Conservation (phyloP, 257 asterid genomes). For the Plantago major region DNA sequence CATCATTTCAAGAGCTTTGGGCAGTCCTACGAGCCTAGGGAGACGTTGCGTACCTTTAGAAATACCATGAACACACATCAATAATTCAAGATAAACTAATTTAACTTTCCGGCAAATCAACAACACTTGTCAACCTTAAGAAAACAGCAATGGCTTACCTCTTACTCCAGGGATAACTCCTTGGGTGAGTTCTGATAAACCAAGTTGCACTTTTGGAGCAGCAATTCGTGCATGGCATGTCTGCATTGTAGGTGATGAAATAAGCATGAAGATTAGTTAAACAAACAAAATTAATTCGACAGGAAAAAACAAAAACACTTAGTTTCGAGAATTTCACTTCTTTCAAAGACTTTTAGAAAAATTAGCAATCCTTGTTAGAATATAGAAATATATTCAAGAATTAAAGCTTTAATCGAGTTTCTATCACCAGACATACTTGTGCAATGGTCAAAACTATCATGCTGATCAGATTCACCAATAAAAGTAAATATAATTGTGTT, state of each 20-base stretch:
- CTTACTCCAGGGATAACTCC: conserved; percentile 95
- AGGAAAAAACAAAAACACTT: too few relatives aligned
- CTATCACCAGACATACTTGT: too few relatives aligned
- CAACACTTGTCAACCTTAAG: conserved; percentile 12
- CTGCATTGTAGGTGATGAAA: conserved; percentile 34
- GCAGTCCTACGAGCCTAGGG: conserved; percentile 89
- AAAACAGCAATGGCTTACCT: conserved; percentile 43
- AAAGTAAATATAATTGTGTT: too few relatives aligned
- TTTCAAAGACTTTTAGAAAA: too few relatives aligned
- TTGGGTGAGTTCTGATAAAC: conserved; percentile 92
- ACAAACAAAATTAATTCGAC: too few relatives aligned
- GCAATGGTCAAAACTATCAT: too few relatives aligned
- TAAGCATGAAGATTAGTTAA: too few relatives aligned
- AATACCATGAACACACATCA: conserved; percentile 16
- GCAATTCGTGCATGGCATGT: conserved; percentile 96
- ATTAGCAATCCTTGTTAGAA: too few relatives aligned
- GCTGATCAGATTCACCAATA: too few relatives aligned
- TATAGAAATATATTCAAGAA: too few relatives aligned
- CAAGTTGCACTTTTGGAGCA: conserved; percentile 69
- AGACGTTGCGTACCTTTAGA: conserved; percentile 89
- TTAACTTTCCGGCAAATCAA: conserved; percentile 13
- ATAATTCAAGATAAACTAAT: conserved; percentile 19
- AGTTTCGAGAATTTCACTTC: too few relatives aligned
- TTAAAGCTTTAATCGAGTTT: too few relatives aligned
- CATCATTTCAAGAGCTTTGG: conserved; percentile 79